Evolutionary conservation across 2,329 filamentous ascomycete genomes (phyloP).

Genomic region (Diaporthe sp.): DNA sequence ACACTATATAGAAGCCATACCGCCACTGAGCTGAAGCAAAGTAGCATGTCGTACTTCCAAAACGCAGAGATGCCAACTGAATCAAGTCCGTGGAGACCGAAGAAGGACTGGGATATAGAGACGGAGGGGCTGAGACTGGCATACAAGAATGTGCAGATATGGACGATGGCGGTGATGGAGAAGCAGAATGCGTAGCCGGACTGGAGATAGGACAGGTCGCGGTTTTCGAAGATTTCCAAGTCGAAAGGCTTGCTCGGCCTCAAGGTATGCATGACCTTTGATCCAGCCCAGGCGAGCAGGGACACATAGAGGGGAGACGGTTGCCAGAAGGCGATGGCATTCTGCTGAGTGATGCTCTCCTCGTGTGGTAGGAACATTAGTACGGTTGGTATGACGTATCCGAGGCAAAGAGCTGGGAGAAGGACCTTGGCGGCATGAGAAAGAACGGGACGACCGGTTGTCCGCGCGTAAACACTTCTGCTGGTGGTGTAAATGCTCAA

Average conservation of each 20-base stretch:
- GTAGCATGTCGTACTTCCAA: slow-evolving; percentile 21
- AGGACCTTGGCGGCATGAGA: slow-evolving; percentile 26
- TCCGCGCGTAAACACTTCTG: slow-evolving; percentile 11
- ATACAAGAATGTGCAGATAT: not conserved
- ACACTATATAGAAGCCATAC: slow-evolving; percentile 17
- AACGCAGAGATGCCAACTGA: not conserved
- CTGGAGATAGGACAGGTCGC: not conserved
- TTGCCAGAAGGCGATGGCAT: slow-evolving; percentile 40
- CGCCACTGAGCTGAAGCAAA: not conserved
- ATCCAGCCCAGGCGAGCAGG: slow-evolving; percentile 12
- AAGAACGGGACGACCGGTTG: slow-evolving; percentile 17
- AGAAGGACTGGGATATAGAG: not conserved
- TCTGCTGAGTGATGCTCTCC: slow-evolving; percentile 31
- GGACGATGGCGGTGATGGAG: not conserved
- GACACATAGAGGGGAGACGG: slow-evolving; percentile 37
- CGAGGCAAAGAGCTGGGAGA: slow-evolving; percentile 33
- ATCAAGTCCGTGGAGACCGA: not conserved
- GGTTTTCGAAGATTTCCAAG: slow-evolving; percentile 5
- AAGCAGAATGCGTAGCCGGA: slow-evolving; percentile 21
- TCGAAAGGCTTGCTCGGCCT: slow-evolving; percentile 5
- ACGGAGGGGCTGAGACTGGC: not conserved
- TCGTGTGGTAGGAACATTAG: slow-evolving; percentile 37
- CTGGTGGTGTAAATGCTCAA: slow-evolving; percentile 4
- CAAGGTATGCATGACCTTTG: not conserved
- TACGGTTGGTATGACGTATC: slow-evolving; percentile 38